A percentile compares a stretch with the other conserved stretches of the same genome.
These are phyloP conservation scores for Erysimum cheiranthoides DNA, from an alignment of 345 rosid species.

Conservation along the genomic window DNA sequence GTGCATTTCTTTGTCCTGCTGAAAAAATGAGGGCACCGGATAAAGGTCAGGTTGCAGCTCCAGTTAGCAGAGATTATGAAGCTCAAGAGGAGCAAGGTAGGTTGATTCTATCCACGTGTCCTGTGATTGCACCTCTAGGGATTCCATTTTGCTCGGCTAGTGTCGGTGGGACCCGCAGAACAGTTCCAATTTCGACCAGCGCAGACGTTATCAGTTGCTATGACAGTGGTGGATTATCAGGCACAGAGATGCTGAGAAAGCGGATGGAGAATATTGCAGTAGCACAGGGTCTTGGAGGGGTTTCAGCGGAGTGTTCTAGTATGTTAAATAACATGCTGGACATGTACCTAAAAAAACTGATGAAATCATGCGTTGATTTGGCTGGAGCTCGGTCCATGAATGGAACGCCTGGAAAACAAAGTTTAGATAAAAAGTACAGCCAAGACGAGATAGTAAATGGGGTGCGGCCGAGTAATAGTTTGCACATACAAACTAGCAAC, in stretches of 20 bases:
- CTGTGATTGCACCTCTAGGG: conserved; percentile 79
- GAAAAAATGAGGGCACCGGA: conserved; percentile 46
- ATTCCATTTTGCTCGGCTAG: conserved; percentile 78
- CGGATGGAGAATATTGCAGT: conserved; percentile 83
- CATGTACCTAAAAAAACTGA: conserved; percentile 78
- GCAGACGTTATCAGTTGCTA: conserved; percentile 58
- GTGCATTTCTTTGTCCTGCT: conserved; percentile 44
- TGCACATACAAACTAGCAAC: conserved; percentile 57
- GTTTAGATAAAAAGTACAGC: conserved; percentile 59
- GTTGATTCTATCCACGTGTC: conserved; percentile 52
- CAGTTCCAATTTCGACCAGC: conserved; percentile 49
- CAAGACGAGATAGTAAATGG: conserved; percentile 63
- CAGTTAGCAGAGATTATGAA: conserved; percentile 52
- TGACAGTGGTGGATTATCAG: conserved; percentile 71
- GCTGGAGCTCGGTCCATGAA: conserved; percentile 60
- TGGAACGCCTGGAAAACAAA: conserved; percentile 51
- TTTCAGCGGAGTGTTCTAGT: conserved; percentile 81
- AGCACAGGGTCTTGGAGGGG: conserved; percentile 81
- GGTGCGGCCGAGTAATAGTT: conserved; percentile 64
- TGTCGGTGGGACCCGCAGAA: conserved; percentile 61
- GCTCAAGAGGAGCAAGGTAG: conserved; percentile 59
- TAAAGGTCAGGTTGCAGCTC: conserved; percentile 53
- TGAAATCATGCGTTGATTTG: conserved; percentile 70
- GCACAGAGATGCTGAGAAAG: conserved; percentile 67
- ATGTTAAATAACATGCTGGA: conserved; percentile 73